Evolutionary conservation across 176 grass and related monocot genomes (phyloP), one percentile per base, ranked within the genome.

Genomic region (Cenchrus fungigraminus): DNA sequence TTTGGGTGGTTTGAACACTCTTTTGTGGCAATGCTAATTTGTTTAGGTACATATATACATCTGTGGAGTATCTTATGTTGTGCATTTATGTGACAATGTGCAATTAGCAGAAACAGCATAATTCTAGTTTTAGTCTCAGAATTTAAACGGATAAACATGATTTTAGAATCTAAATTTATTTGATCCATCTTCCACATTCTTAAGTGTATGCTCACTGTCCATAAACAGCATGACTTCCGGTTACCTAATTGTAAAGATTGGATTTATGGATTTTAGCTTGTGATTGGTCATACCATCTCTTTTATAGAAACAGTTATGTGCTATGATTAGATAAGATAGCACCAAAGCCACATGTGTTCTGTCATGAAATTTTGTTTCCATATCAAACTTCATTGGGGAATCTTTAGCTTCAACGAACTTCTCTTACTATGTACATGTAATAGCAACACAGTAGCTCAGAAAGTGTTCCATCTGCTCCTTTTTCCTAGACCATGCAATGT

Each of bases 241-340:
- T 45, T 65, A 65, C 17, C 37, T 56, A 88, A 77, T 37, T 63
- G 49, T 12, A 4, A 71, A 31, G 11, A 37, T 56, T 83, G 20
- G 34, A 77, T 78, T 73, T 58, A 65, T 82, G 52, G 51, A 20
- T 15, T n/a, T 43, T 82, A 82, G 56, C 31, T 65, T 50, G 42
- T 73, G 74, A 46, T 19, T 79, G 32, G 63, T 31, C 44, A 75
- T 58, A 68, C 12, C 4, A 55, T 74, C 59, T 56, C 6, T 8
- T 9, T 1, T 65, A 2, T 46, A 56, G 12, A 46, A 77, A 62
- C 6, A 42, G 9, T 20, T 34, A 32, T 79, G 45, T 79, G 46
- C 46, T 32, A 13, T 52, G 15, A 15, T 66, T 66, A 3, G 37
- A 40, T 40, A 40, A 46, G 66, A 74, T 74, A 47, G 2, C 81